Percentiles rank a stretch among this genome's conserved stretches.
Conservation (phyloP, 2,329 filamentous ascomycete species). For the Emergomyces africanus region DNA sequence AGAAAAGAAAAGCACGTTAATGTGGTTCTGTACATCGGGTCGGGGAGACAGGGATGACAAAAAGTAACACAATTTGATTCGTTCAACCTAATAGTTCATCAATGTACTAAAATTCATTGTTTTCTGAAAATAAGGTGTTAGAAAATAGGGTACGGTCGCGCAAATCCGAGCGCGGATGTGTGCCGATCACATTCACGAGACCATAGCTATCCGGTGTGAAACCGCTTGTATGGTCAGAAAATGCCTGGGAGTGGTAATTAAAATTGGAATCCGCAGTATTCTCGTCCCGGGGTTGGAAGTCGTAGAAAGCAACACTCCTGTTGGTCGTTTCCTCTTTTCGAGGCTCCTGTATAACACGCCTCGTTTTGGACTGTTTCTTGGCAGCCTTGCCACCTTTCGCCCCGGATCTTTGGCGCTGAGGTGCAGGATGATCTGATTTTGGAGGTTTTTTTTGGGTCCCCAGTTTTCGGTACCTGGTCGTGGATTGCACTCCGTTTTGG, state of each 20-base stretch:
- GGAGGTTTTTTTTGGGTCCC: slow-evolving; percentile 27
- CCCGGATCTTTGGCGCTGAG: slow-evolving; percentile 30
- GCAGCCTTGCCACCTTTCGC: slow-evolving; percentile 28
- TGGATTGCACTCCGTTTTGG: slow-evolving; percentile 64
- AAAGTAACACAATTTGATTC: slow-evolving; percentile 6
- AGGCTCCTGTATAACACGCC: slow-evolving; percentile 17
- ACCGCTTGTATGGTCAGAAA: neutral
- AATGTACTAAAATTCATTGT: slow-evolving; percentile 7
- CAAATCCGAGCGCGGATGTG: slow-evolving; percentile 16
- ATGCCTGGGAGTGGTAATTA: neutral
- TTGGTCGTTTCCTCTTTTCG: slow-evolving; percentile 5
- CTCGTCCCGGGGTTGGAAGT: neutral
- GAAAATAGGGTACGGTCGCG: slow-evolving; percentile 7
- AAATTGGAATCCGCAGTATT: slow-evolving; percentile 4
- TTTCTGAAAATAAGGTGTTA: slow-evolving; percentile 4
- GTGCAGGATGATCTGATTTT: slow-evolving; percentile 25
- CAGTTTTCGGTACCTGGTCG: slow-evolving; percentile 60
- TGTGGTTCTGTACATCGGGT: neutral
- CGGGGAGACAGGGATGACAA: neutral
- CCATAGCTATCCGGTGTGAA: slow-evolving; percentile 11
- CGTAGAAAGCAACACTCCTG: neutral
- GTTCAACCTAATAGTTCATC: slow-evolving; percentile 4
- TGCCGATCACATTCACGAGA: slow-evolving; percentile 18
- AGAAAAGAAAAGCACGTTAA: neutral
- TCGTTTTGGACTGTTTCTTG: slow-evolving; percentile 22